Evolutionary conservation across 257 asterid genomes (phyloP).

Genomic region (Voacanga thouarsii): DNA sequence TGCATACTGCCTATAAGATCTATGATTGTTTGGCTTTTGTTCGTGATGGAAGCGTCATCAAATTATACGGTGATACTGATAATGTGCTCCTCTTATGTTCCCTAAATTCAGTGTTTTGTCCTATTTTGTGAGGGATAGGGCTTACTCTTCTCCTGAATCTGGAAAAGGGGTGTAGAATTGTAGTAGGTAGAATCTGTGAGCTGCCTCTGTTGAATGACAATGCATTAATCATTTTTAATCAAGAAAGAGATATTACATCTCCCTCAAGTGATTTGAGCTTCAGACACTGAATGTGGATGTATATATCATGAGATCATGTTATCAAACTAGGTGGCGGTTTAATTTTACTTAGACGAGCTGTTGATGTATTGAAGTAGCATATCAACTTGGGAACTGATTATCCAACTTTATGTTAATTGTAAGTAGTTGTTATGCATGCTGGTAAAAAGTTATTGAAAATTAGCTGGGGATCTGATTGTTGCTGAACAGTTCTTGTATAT

Average conservation of each 20-base stretch:
- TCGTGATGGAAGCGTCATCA: not conserved
- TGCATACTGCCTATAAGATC: not conserved
- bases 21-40: not conserved
- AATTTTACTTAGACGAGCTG: not conserved
- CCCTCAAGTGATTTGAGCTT: not conserved
- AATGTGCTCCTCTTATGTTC: not conserved
- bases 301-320: not conserved
- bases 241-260: not conserved
- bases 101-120: not conserved
- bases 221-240: not conserved
- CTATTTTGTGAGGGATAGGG: not conserved
- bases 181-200: too few species aligned
- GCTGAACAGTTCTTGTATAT: not conserved
- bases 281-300: not conserved
- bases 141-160: too few species aligned
- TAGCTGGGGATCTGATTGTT: not conserved
- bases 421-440: not conserved
- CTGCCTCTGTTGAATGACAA: not conserved
- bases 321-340: not conserved
- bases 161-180: too few species aligned
- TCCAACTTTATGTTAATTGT: not conserved
- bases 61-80: not conserved
- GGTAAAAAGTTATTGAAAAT: not conserved
- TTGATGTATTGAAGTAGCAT: not conserved
- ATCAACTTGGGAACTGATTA: not conserved